phyloP scores from a whole-genome alignment of 2,329 filamentous ascomycete species.

The Talaromyces islandicus region DNA sequence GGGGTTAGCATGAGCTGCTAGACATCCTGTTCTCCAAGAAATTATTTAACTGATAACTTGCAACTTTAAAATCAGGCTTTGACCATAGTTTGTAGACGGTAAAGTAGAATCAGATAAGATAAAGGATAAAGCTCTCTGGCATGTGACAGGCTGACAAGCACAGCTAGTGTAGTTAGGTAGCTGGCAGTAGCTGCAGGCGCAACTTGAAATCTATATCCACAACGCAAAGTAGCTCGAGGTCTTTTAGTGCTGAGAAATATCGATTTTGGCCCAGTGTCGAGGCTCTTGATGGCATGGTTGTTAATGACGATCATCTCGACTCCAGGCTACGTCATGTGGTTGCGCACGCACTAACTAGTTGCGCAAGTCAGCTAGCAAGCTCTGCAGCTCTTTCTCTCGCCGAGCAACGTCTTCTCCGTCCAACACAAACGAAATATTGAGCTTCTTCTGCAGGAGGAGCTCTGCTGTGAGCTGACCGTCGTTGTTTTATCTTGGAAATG shows the following conservation, averaged over 20 bases:
- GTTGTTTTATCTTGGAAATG: neutral
- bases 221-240: neutral
- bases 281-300: neutral
- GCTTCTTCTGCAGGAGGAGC: neutral
- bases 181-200: no score
- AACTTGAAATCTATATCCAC: no score
- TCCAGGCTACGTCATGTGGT: neutral
- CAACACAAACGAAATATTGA: neutral
- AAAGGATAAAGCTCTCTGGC: neutral
- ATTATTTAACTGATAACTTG: neutral
- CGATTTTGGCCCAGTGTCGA: neutral
- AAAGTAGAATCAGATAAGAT: neutral
- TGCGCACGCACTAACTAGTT: neutral
- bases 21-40: neutral
- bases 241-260: neutral
- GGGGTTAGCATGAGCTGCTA: slow-evolving; percentile 36
- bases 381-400: neutral
- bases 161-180: no score
- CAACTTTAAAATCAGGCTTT: neutral
- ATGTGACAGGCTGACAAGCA: neutral
- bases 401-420: neutral
- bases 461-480: neutral
- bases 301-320: neutral
- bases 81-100: neutral
- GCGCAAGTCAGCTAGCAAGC: no score